phyloP scores from a whole-genome alignment of 495 filamentous ascomycete species.

The Aspergillus carlsbadensis region DNA sequence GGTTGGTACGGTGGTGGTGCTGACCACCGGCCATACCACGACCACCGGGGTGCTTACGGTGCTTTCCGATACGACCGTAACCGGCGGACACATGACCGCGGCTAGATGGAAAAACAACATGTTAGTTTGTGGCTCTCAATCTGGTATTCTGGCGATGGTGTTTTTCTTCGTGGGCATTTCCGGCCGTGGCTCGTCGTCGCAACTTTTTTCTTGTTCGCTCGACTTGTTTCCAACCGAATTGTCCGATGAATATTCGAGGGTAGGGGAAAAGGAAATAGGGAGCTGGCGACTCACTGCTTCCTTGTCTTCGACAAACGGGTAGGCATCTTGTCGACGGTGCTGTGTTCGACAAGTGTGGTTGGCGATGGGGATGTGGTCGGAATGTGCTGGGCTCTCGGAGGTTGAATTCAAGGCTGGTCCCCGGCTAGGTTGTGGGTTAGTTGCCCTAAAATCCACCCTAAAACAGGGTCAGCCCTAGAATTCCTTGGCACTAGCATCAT shows the following conservation, averaged over 20 bases:
- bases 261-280: conserved; percentile 16
- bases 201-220: conserved; percentile 17
- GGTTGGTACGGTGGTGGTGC: conserved; percentile 93
- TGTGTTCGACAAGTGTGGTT: conserved; percentile 46
- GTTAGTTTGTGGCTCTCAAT: conserved; percentile 19
- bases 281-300: conserved; percentile 66
- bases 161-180: background rate
- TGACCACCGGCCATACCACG: conserved; percentile 92
- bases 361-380: conserved; percentile 44
- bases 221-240: conserved; percentile 7
- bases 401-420: conserved; percentile 43
- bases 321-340: conserved; percentile 66
- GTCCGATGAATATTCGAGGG: conserved; percentile 12
- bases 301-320: conserved; percentile 78
- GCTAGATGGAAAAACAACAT: conserved; percentile 45
- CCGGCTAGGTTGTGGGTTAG: conserved; percentile 46
- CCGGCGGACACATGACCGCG: conserved; percentile 94
- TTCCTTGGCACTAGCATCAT: conserved; percentile 11
- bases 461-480: conserved; percentile 17
- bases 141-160: conserved; percentile 12
- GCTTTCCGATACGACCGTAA: conserved; percentile 89
- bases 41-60: conserved; percentile 92
- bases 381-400: conserved; percentile 35
- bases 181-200: background rate
- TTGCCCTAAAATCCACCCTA: conserved; percentile 41